phyloP scores from a whole-genome alignment of 257 asterid species.

The Solanum dulcamara region DNA sequence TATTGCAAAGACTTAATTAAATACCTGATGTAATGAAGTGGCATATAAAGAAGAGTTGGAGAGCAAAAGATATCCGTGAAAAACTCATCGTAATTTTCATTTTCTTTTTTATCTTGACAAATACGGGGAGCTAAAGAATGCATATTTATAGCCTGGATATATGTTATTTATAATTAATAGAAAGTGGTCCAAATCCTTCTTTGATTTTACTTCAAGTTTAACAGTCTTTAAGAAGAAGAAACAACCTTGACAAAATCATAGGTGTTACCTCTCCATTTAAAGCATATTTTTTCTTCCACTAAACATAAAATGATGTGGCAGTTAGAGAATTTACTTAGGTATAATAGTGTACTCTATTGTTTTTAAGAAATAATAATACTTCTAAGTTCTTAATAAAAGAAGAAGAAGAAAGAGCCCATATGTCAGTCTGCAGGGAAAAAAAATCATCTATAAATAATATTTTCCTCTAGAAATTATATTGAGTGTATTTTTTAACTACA shows the following conservation, averaged over 20 bases:
- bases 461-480: neutral
- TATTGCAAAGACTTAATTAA: neutral
- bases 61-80: neutral
- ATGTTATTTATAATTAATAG: neutral
- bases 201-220: slow-evolving; percentile 57
- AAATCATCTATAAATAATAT: neutral
- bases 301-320: neutral
- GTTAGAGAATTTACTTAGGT: neutral
- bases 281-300: neutral
- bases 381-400: neutral
- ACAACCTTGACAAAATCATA: neutral
- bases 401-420: neutral
- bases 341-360: neutral
- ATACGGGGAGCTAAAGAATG: neutral
- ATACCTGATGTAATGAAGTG: slow-evolving; percentile 32
- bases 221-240: slow-evolving; percentile 27
- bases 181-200: slow-evolving; percentile 8
- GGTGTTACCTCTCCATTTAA: neutral
- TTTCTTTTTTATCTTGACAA: neutral
- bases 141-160: neutral
- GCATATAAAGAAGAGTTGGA: slow-evolving; percentile 14
- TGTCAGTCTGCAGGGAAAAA: neutral
- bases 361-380: neutral
- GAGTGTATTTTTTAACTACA: neutral
- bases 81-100: slow-evolving; percentile 20